Evolutionary conservation across 2,329 filamentous ascomycete genomes (phyloP).

Genomic region (Penicillium glabrum): DNA sequence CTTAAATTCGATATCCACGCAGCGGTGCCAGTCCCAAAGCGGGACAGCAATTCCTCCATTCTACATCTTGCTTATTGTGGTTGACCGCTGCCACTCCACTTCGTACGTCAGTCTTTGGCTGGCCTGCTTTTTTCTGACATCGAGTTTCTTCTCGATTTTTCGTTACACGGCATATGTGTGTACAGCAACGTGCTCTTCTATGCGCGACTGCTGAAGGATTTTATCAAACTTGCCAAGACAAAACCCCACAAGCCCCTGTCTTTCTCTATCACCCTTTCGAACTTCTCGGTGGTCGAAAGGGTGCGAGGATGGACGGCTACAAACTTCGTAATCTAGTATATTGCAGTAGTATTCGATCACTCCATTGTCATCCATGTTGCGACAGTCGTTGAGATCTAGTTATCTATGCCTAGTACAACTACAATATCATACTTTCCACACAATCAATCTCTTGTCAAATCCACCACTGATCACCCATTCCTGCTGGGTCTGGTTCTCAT

Average conservation of each 20-base stretch:
- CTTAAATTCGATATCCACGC: conserved; percentile 28
- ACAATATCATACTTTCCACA: conserved; percentile 50
- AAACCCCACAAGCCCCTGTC: conserved; percentile 39
- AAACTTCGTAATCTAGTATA: conserved; percentile 27
- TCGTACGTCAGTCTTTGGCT: conserved; percentile 3
- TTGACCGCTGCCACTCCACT: conserved; percentile 1
- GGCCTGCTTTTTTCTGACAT: neutral
- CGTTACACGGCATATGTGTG: conserved; percentile 63
- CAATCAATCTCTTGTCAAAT: conserved; percentile 61
- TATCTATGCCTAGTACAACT: neutral
- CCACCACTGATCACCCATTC: conserved; percentile 63
- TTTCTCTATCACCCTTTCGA: conserved; percentile 50
- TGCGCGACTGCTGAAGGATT: conserved; percentile 68
- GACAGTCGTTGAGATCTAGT: neutral
- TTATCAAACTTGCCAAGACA: conserved; percentile 62
- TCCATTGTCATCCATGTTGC: neutral
- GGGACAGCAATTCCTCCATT: conserved; percentile 10
- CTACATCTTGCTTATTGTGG: neutral
- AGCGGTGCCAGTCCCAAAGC: conserved; percentile 17
- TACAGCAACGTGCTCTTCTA: conserved; percentile 64
- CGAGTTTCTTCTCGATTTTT: conserved; percentile 9
- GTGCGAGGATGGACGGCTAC: conserved; percentile 52
- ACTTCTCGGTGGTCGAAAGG: conserved; percentile 36
- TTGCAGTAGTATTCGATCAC: neutral
- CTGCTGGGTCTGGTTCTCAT: conserved; percentile 30